A percentile compares a stretch with the other conserved stretches of the same genome.
phyloP scores from a whole-genome alignment of 768 basidiomycete species.

The Dioszegia crocea region DNA sequence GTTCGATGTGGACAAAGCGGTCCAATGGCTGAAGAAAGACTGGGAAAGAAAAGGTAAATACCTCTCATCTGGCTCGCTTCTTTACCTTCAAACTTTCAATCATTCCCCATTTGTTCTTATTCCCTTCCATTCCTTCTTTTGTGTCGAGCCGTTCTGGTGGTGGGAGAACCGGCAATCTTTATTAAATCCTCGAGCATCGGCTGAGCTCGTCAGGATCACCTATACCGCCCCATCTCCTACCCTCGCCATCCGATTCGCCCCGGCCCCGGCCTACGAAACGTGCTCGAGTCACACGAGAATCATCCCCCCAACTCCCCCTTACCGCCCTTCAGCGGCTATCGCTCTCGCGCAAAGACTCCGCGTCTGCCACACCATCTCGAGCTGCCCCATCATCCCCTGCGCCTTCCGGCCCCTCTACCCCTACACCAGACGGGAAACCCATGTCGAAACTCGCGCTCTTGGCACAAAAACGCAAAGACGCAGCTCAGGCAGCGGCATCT shows the following conservation, averaged over 20 bases:
- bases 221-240: conserved; percentile 31
- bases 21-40: conserved; percentile 64
- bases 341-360: conserved; percentile 52
- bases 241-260: conserved; percentile 51
- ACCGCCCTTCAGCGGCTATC: conserved; percentile 53
- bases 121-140: no score
- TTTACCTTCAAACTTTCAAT: not conserved
- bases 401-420: not conserved
- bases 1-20: conserved; percentile 74
- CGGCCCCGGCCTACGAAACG: conserved; percentile 46
- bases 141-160: no score
- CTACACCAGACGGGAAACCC: conserved; percentile 23
- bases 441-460: conserved; percentile 49
- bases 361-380: not conserved
- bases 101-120: no score
- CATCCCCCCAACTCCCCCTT: conserved; percentile 25
- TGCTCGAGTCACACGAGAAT: conserved; percentile 6
- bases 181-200: conserved; percentile 4
- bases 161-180: no score
- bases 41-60: conserved; percentile 65
- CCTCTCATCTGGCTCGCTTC: conserved; percentile 2
- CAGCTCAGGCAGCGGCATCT: conserved; percentile 37
- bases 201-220: conserved; percentile 12
- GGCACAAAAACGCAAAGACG: conserved; percentile 39
- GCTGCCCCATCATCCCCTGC: conserved; percentile 3